These are phyloP conservation scores for Urochloa ruziziensis DNA, from an alignment of 176 grass and related monocot species.

Conservation along the genomic window DNA sequence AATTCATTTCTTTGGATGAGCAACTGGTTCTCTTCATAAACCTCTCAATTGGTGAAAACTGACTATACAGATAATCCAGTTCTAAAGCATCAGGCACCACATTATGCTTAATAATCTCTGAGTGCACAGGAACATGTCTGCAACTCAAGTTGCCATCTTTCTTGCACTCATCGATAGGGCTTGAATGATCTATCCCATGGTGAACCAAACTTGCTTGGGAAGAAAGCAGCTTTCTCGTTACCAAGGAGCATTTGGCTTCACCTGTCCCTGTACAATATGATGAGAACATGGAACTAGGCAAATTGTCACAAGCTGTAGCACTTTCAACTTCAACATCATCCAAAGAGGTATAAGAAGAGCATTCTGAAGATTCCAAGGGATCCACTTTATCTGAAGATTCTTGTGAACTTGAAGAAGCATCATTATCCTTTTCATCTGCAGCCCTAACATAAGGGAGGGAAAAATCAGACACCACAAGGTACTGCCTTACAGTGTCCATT, in stretches of 20 bases:
- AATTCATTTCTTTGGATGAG: slow-evolving; percentile 11
- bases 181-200: slow-evolving; percentile 33
- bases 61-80: slow-evolving; percentile 39
- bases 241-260: slow-evolving; percentile 31
- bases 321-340: slow-evolving; percentile 55
- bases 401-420: slow-evolving; percentile 57
- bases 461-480: not conserved
- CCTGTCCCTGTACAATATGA: slow-evolving; percentile 21
- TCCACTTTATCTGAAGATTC: slow-evolving; percentile 64
- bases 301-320: slow-evolving; percentile 25
- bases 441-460: slow-evolving; percentile 27
- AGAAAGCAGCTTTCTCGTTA: slow-evolving; percentile 43
- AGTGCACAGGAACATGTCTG: slow-evolving; percentile 24
- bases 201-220: slow-evolving; percentile 32
- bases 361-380: slow-evolving; percentile 55
- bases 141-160: slow-evolving; percentile 31
- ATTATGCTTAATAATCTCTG: slow-evolving; percentile 28
- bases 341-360: slow-evolving; percentile 71
- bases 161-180: slow-evolving; percentile 23
- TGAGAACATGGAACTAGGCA: slow-evolving; percentile 38
- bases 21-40: slow-evolving; percentile 43
- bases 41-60: slow-evolving; percentile 55
- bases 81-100: slow-evolving; percentile 30
- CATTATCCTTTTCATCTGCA: slow-evolving; percentile 51
- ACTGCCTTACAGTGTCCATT: not conserved